These are phyloP conservation scores for Pouteria campechiana DNA, from an alignment of 179 eudicot genomes.

Conservation along the genomic window DNA sequence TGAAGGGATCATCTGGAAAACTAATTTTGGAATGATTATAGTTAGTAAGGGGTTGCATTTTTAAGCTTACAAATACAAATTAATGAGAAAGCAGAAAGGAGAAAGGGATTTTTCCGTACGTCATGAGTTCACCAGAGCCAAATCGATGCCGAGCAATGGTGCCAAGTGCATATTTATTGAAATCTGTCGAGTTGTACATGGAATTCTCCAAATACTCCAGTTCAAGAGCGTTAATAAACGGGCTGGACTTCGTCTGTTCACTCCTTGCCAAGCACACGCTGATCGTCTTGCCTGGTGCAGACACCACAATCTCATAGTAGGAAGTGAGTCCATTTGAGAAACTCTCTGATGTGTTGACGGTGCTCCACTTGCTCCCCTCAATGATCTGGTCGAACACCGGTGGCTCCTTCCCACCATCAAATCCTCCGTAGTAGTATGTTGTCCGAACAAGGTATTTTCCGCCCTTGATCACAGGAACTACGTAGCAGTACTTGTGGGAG, in stretches of 20 bases:
- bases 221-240: slow-evolving; percentile 60
- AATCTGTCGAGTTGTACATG: slow-evolving; percentile 58
- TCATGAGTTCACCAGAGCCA: slow-evolving; percentile 26
- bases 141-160: slow-evolving; percentile 54
- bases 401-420: slow-evolving; percentile 54
- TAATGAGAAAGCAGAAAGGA: neutral
- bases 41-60: slow-evolving; percentile 3
- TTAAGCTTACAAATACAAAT: neutral
- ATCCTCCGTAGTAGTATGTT: slow-evolving; percentile 66
- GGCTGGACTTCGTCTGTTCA: slow-evolving; percentile 28
- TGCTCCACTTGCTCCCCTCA: slow-evolving; percentile 68
- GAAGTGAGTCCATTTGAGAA: slow-evolving; percentile 47
- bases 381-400: slow-evolving; percentile 80
- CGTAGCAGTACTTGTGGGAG: slow-evolving; percentile 48
- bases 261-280: slow-evolving; percentile 61
- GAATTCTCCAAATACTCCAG: slow-evolving; percentile 32
- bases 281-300: slow-evolving; percentile 25
- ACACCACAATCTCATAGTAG: slow-evolving; percentile 54
- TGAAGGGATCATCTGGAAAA: slow-evolving; percentile 72
- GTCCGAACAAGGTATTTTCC: slow-evolving; percentile 49
- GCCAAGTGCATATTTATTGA: slow-evolving; percentile 29
- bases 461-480: slow-evolving; percentile 35
- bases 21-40: slow-evolving; percentile 21
- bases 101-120: slow-evolving; percentile 21
- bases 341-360: slow-evolving; percentile 59